A percentile compares a stretch with the other conserved stretches of the same genome.
Evolutionary conservation across 2,329 filamentous ascomycete genomes (phyloP).

Genomic region (Ascocoryne sarcoides): DNA sequence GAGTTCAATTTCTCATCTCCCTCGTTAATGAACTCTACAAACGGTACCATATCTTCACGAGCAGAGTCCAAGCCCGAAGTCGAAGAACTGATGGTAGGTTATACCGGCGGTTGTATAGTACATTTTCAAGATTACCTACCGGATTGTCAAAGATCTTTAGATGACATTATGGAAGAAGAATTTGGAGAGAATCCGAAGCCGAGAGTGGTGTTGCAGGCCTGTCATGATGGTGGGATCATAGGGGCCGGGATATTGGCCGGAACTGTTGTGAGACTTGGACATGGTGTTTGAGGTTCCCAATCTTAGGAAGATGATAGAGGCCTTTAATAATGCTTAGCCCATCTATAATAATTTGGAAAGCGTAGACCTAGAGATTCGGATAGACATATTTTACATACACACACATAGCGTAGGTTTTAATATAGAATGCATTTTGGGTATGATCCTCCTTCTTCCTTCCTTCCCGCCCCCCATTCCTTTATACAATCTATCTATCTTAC

Average conservation of each 20-base stretch:
- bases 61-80: slow-evolving; percentile 21
- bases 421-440: too few relatives aligned
- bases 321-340: too few relatives aligned
- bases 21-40: background rate
- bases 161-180: slow-evolving; percentile 39
- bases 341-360: too few relatives aligned
- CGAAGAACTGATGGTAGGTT: slow-evolving; percentile 65
- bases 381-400: too few relatives aligned
- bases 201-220: slow-evolving; percentile 43
- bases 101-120: slow-evolving; percentile 73
- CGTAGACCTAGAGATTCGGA: too few relatives aligned
- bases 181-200: slow-evolving; percentile 29
- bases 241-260: slow-evolving; percentile 52
- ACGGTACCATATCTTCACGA: background rate
- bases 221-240: slow-evolving; percentile 53
- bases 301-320: too few relatives aligned
- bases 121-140: slow-evolving; percentile 66
- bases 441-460: too few relatives aligned
- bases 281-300: too few relatives aligned
- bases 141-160: slow-evolving; percentile 62
- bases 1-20: slow-evolving; percentile 41
- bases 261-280: slow-evolving; percentile 11
- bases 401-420: too few relatives aligned
- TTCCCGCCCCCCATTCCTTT: too few relatives aligned
- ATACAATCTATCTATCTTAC: background rate